Conservation (phyloP, 345 rosid genomes). For the Ceriops tagal region DNA sequence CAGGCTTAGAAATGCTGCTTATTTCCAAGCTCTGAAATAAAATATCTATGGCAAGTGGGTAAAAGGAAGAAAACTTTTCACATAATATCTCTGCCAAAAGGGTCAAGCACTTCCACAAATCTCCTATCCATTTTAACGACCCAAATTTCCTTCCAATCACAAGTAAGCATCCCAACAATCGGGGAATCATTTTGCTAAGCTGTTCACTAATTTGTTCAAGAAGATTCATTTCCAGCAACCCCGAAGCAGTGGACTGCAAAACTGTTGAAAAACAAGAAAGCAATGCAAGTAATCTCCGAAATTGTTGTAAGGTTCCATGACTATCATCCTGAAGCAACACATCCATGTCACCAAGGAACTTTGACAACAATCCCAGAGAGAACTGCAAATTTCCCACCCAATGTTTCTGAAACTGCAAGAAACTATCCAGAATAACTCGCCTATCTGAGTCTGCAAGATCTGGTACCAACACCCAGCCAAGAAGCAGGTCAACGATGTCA, state of each 20-base stretch:
- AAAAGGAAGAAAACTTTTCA: constrained; percentile 65
- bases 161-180: constrained; percentile 63
- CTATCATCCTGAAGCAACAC: constrained; percentile 70
- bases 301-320: constrained; percentile 66
- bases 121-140: constrained; percentile 80
- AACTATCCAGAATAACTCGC: constrained; percentile 69
- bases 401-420: constrained; percentile 92
- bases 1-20: constrained; percentile 32
- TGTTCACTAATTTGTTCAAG: constrained; percentile 76
- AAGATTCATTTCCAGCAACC: constrained; percentile 77
- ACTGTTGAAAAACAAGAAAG: constrained; percentile 89
- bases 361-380: constrained; percentile 67
- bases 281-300: constrained; percentile 76
- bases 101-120: constrained; percentile 86
- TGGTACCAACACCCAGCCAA: constrained; percentile 91
- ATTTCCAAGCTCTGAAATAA: constrained; percentile 67
- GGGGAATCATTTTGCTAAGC: constrained; percentile 71
- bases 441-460: constrained; percentile 75
- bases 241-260: constrained; percentile 85
- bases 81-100: constrained; percentile 88
- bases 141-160: constrained; percentile 79
- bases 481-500: constrained; percentile 84
- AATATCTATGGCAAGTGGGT: constrained; percentile 57
- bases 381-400: constrained; percentile 85
- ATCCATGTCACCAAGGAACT: constrained; percentile 87